These are phyloP conservation scores for Forsythia suspensa DNA, from an alignment of 257 asterid genomes.

Conservation along the genomic window DNA sequence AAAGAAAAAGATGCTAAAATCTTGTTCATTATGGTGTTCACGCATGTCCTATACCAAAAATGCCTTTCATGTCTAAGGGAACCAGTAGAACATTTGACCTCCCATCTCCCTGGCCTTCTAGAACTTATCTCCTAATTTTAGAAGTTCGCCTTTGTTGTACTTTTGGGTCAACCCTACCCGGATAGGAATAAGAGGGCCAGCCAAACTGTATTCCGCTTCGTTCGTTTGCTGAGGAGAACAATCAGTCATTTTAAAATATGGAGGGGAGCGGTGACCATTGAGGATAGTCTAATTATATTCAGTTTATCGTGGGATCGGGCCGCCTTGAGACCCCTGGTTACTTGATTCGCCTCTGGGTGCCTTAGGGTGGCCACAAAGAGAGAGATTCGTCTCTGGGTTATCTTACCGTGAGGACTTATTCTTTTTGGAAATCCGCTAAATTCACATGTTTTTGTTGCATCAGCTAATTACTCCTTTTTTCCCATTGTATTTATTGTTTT, in stretches of 20 bases:
- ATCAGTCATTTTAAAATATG: slow-evolving; percentile 3
- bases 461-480: slow-evolving; percentile 4
- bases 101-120: background rate
- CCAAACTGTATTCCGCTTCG: background rate
- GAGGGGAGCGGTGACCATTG: background rate
- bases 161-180: slow-evolving; percentile 1
- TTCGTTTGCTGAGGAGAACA: background rate
- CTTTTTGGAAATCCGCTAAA: background rate
- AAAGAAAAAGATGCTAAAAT: background rate
- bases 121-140: background rate
- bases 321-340: background rate
- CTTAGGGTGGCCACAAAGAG: background rate
- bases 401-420: background rate
- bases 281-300: background rate
- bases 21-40: background rate
- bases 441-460: slow-evolving; percentile 10
- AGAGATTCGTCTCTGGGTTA: background rate
- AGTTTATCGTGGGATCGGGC: background rate
- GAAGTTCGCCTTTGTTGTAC: background rate
- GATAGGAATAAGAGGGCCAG: background rate
- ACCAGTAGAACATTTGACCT: background rate
- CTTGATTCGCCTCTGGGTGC: background rate
- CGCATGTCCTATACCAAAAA: background rate
- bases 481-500: slow-evolving; percentile 1
- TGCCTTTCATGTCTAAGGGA: background rate